Evolutionary conservation across 345 rosid species (phyloP).

Genomic region (Anacardium occidentale): DNA sequence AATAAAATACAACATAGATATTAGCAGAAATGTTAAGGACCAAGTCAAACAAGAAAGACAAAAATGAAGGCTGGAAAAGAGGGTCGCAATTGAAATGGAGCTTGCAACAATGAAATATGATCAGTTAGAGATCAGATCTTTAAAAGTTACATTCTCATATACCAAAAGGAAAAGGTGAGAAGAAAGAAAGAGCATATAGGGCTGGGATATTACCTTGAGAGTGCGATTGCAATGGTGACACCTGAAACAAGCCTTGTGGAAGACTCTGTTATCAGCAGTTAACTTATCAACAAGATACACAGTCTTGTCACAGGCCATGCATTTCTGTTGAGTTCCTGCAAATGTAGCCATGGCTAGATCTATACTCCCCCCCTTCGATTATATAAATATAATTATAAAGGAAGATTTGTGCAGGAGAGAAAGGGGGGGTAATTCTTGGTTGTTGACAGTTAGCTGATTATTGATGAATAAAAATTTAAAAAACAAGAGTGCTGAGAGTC

Average conservation of each 20-base stretch:
- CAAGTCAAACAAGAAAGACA: too few species aligned
- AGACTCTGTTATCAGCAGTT: conserved; percentile 48
- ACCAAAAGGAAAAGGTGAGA: too few species aligned
- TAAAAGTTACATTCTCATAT: too few species aligned
- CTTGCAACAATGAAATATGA: too few species aligned
- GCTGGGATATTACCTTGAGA: conserved; percentile 41
- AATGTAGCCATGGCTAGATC: conserved; percentile 35
- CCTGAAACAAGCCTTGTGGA: conserved; percentile 59
- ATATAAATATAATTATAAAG: too few species aligned
- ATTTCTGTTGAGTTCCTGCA: conserved; percentile 54
- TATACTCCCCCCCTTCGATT: not conserved
- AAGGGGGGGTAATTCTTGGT: too few species aligned
- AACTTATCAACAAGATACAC: conserved; percentile 64
- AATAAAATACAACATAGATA: too few species aligned
- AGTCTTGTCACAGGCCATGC: conserved; percentile 57
- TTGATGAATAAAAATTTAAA: not conserved
- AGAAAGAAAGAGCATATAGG: not conserved
- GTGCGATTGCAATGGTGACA: conserved; percentile 67
- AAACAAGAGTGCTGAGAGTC: not conserved
- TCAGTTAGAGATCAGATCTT: too few species aligned
- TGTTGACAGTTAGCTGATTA: too few species aligned
- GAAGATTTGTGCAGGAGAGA: not conserved
- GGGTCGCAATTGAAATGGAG: too few species aligned
- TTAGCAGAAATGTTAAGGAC: too few species aligned
- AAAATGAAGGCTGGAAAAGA: too few species aligned